phyloP scores from a whole-genome alignment of 75 land plant genomes.

The Chamaecyparis obtusa region DNA sequence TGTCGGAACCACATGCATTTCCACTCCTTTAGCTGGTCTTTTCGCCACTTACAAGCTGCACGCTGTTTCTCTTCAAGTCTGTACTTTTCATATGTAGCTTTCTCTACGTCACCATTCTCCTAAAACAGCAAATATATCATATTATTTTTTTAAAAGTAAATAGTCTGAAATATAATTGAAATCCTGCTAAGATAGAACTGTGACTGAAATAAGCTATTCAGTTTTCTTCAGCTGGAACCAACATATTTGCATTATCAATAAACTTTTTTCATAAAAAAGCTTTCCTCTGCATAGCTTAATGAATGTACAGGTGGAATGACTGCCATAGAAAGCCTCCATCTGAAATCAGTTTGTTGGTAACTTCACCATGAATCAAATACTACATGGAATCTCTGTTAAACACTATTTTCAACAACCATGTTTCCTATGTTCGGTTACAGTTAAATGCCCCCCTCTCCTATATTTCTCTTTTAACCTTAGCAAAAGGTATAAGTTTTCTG shows the following conservation, averaged over 20 bases:
- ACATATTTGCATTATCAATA: neutral
- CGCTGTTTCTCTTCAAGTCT: slow-evolving; percentile 47
- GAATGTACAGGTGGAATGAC: neutral
- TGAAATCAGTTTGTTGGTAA: neutral
- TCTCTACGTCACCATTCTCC: slow-evolving; percentile 46
- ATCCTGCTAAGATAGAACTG: neutral
- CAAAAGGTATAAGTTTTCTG: neutral
- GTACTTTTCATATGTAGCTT: slow-evolving; percentile 43
- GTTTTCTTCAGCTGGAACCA: neutral
- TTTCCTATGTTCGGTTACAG: neutral
- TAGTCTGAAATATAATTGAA: neutral
- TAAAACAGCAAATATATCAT: slow-evolving; percentile 4
- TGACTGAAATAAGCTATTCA: neutral
- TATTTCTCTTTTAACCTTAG: neutral
- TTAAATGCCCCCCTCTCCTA: neutral
- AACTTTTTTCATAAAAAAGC: neutral
- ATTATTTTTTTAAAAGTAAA: neutral
- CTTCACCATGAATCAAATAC: neutral
- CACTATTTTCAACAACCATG: neutral
- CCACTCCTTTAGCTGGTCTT: slow-evolving; percentile 36
- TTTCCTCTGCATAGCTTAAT: neutral
- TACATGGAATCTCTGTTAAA: neutral
- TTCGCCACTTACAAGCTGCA: slow-evolving; percentile 20
- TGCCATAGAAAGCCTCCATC: neutral
- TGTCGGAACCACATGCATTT: slow-evolving; percentile 29